Base-by-base conservation (phyloP, 2,329 filamentous ascomycete species). In the Magnaporthiopsis poae region DNA sequence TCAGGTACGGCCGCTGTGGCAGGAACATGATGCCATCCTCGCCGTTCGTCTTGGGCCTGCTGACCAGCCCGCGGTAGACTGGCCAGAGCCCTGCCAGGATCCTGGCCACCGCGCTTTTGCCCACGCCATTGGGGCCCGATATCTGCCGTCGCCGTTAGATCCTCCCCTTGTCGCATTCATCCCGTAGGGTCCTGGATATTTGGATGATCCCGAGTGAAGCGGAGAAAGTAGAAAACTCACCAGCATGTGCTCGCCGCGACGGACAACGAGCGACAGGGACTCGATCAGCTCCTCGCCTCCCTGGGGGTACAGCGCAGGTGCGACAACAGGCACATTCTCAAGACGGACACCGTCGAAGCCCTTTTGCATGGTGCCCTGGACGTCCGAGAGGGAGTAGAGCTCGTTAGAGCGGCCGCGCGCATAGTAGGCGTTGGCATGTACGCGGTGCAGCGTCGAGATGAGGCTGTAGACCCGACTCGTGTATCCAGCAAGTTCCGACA, bases 1-100 rank as follows among this genome's bases (percentile, higher is more conserved):
- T 94, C 46, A 98, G 85, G 73, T 98, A 98, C 0, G 94, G 92
- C 21, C 94, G 85, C 76, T 99, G 95, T 0, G 95, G 95, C 13
- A 99, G 84, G 79, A 99, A 98, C 93, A 99, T 98, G 79, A 99
- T 96, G 68, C 95, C 95, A 70, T 98, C 94, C 69, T 89, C 84
- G 59, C 92, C 92, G 60, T 86, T 85, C 59, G 81, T 84, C 73
- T 95, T 91, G 2, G 95, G 94, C 1, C 93, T 87, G 67, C 90
- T 96, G 25, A 97, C 91, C 2, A 99, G 82, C 2, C 95, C 95
- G 61, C 95, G 90, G 75, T 98, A 99, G 0, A 96, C 90, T 0
- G 95, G 96, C 95, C 96, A 99, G 12, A 99, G 82, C 0, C 95
- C 95, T 0, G 94, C 92, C 9, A 96, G 87, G 36, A 98, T 87